Evolutionary conservation across 2,329 filamentous ascomycete genomes (phyloP).

Genomic region (Fusarium compactum): DNA sequence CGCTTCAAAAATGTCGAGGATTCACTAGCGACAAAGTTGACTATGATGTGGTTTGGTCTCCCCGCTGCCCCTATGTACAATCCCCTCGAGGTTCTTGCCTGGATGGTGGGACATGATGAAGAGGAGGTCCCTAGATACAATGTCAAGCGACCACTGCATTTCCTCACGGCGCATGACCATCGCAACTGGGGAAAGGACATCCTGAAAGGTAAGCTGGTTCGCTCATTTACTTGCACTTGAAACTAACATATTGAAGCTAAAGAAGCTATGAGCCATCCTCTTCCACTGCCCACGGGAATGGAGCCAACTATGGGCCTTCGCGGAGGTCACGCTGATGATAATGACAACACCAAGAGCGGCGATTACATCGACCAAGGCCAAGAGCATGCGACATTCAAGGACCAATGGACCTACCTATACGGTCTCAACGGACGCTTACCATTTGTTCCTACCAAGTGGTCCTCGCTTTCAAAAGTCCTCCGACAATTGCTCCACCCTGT

Average conservation of each 20-base stretch:
- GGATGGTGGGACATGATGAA: conserved; percentile 29
- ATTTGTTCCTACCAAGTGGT: conserved; percentile 39
- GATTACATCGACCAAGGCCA: conserved; percentile 23
- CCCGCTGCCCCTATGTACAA: conserved; percentile 55
- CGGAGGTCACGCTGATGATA: conserved; percentile 18
- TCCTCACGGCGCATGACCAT: conserved; percentile 48
- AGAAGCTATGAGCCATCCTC: conserved; percentile 12
- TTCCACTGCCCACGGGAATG: conserved; percentile 6
- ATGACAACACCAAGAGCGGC: too few relatives aligned
- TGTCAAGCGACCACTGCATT: conserved; percentile 49
- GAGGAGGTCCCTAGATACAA: conserved; percentile 27
- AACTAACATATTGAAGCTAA: conserved; percentile 27
- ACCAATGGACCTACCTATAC: conserved; percentile 41
- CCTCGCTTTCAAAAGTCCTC: conserved; percentile 39
- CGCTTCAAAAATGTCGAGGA: conserved; percentile 48
- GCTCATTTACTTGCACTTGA: fast-evolving
- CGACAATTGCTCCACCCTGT: conserved; percentile 40
- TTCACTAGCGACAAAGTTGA: conserved; percentile 56
- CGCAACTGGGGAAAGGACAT: conserved; percentile 49
- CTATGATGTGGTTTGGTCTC: conserved; percentile 62
- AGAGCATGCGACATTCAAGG: neutral
- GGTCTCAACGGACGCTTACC: conserved; percentile 51
- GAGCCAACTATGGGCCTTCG: conserved; percentile 27
- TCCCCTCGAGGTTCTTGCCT: conserved; percentile 44
- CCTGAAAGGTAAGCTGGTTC: conserved; percentile 32